Conservation (phyloP, 2,329 filamentous ascomycete species). For the Colletotrichum karsti region DNA sequence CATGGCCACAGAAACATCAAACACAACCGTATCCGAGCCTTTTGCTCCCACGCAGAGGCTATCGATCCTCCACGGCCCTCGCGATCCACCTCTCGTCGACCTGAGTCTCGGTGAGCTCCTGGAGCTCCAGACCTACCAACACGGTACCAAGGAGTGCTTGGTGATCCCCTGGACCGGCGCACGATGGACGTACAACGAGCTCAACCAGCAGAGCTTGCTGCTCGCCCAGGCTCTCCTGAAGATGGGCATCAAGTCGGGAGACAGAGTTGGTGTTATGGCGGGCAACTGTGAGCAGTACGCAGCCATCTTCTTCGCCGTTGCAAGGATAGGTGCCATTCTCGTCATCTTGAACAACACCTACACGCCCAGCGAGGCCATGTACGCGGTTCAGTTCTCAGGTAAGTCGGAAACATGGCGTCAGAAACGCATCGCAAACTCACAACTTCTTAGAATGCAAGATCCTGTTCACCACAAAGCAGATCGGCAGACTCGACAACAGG, state of each 20-base stretch:
- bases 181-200: constrained; percentile 75
- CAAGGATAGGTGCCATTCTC: constrained; percentile 72
- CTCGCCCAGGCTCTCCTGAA: constrained; percentile 73
- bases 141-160: constrained; percentile 73
- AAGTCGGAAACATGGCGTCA: no score
- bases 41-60: constrained; percentile 46
- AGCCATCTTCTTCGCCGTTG: constrained; percentile 77
- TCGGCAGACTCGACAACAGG: constrained; percentile 72
- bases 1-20: constrained; percentile 40
- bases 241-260: constrained; percentile 72
- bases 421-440: constrained; percentile 1
- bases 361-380: constrained; percentile 75
- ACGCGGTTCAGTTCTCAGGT: constrained; percentile 77
- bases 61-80: constrained; percentile 73
- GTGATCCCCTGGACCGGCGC: constrained; percentile 80
- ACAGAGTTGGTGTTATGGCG: constrained; percentile 80
- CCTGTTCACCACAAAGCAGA: constrained; percentile 76
- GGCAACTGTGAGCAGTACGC: constrained; percentile 85
- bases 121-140: constrained; percentile 73
- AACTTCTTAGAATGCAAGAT: constrained; percentile 69
- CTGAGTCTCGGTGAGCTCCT: constrained; percentile 78
- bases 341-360: constrained; percentile 88
- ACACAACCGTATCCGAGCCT: constrained; percentile 35
- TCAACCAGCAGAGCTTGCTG: constrained; percentile 68
- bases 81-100: constrained; percentile 74